Base-by-base conservation (phyloP, 768 basidiomycete genomes). In the Boletus insuetus region DNA sequence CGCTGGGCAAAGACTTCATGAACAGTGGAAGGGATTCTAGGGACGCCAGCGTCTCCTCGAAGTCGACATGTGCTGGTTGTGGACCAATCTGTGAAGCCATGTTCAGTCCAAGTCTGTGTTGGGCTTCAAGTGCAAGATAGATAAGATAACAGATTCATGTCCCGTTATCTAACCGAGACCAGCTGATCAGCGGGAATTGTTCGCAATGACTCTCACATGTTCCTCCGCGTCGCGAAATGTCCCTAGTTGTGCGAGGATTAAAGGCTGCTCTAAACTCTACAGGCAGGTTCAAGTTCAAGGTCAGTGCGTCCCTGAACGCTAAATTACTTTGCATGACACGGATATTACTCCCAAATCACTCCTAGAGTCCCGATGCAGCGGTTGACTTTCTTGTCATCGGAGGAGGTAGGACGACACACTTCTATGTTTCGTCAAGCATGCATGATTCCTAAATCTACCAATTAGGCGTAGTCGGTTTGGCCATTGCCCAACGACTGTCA, bases 331-430 rank as follows among this genome's bases (percentile, higher is more conserved):
- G 32, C 22, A 35, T 55, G 14, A 58, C 46, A 26, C 12, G 16
- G 34, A 20, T 41, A 31, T 14, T 14, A 19, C n/a, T 14, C 8
- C 40, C 43, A 90, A 82, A 31, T 14, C 6, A 19, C n/a, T 14
- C 8, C 40, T 44, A 90, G 82, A 69, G 73, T 16, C 91, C 94
- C 5, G 86, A 91, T 59, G 78, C 74, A 34, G 77, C 74, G 2
- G 84, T 95, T 31, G 96, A 98, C 67, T 86, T 89, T 69, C 74
- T 97, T 22, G 81, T 98, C 16, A 77, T 98, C 22, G 96, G 96
- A 12, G 96, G 87, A 75, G 96, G 94, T 83, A 59, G 43, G 46
- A 49, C 19, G 24, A 26, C 11, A 24, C 19, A 20, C 6, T 40
- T 49, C 19, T 3, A 13, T 38, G 24, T 51, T 20, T 40, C 26